Evolutionary conservation across 139 green algal genomes (phyloP), one percentile per base, ranked within the genome.

Genomic region (Zygnema cylindricum): DNA sequence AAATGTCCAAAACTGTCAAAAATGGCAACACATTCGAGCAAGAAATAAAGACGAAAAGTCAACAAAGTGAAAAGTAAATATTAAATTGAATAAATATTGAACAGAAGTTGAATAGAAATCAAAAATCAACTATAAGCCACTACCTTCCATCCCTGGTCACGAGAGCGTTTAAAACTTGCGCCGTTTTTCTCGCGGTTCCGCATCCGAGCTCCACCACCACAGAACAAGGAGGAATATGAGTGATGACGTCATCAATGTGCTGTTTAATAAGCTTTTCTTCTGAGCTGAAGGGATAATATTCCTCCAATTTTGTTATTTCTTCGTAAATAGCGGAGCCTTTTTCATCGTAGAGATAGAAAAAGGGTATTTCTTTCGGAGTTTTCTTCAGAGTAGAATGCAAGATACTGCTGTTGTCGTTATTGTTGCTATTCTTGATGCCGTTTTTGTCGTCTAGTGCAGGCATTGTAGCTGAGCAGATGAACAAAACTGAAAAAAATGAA

Each of bases 121-220:
- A n/a, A n/a, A n/a, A n/a, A n/a, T n/a, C n/a, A n/a, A n/a, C n/a
- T n/a, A n/a, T n/a, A n/a, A n/a, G 40, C 43, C 23, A 63, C 73
- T 22, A 89, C 85, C 71, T 89, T 30, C 91, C 91, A 35, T 88
- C 43, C 22, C 84, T 41, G 7, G 25, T 63, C 22, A 92, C 30
- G 49, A 95, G 39, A 25, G 88, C 88, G 0, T 86, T 33, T 43
- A 95, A 82, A n/a, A 95, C 71, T 1, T 89, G 3, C 25, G 55
- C 79, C 7, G 93, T 95, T 69, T 95, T 95, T 63, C 55, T 73
- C 1, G 76, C 87, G 33, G 87, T 93, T 1, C 93, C 93, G 38
- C 89, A 93, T 36, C 93, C 93, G 23, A 95, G 88, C 85, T 95
- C 93, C 1, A 94, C 86, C 1, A 95, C 39, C 16, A 95, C 75